Evolutionary conservation across 192 early-diverging fungal genomes (phyloP).

Genomic region (Entomortierella beljakovae): DNA sequence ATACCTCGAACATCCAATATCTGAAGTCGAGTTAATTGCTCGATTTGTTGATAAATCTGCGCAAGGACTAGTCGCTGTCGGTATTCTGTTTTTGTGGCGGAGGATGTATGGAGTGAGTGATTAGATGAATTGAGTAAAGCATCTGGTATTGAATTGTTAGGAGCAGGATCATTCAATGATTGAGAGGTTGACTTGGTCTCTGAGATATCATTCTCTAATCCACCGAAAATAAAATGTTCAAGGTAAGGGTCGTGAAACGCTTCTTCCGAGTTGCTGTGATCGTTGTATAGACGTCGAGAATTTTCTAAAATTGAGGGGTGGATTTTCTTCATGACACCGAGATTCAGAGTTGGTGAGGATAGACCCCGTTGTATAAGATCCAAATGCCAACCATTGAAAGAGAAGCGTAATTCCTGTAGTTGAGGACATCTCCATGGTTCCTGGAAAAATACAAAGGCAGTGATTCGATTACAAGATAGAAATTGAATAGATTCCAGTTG

Average conservation of each 20-base stretch:
- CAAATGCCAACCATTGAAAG: constrained; percentile 12
- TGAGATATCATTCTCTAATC: not conserved
- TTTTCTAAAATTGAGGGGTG: too few relatives aligned
- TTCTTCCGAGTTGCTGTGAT: not conserved
- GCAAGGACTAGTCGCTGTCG: constrained; percentile 16
- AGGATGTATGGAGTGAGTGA: not conserved
- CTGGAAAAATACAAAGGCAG: constrained; percentile 28
- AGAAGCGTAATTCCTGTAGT: constrained; percentile 19
- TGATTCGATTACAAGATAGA: constrained; percentile 27
- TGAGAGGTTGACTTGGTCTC: too few relatives aligned
- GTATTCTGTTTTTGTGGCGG: constrained; percentile 16
- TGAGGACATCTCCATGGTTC: constrained; percentile 14
- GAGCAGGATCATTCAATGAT: not conserved
- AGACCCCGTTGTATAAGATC: constrained; percentile 19
- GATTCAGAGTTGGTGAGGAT: too few relatives aligned
- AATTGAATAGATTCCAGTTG: constrained; percentile 18
- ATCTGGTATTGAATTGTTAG: not conserved
- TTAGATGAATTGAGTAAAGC: not conserved
- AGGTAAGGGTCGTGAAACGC: constrained; percentile 27
- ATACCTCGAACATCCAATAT: constrained; percentile 23
- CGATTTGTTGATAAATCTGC: constrained; percentile 32
- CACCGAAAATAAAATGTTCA: constrained; percentile 20
- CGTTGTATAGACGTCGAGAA: too few relatives aligned
- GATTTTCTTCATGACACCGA: too few relatives aligned
- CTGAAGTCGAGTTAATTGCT: constrained; percentile 3